Evolutionary conservation across 495 filamentous ascomycete species (phyloP).

Genomic region (Penicillium antarcticum): DNA sequence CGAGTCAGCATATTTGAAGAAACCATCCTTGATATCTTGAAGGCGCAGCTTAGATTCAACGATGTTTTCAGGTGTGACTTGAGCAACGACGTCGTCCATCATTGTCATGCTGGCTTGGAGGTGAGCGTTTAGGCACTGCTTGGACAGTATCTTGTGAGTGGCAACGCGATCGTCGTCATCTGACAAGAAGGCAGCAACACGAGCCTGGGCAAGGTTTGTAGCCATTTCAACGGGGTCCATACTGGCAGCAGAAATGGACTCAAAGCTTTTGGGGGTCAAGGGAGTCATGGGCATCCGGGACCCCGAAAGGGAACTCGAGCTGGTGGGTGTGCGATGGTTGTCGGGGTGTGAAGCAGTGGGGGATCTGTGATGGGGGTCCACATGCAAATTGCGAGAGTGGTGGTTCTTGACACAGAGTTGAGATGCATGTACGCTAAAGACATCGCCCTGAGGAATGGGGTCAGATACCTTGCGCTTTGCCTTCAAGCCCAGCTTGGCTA

Average conservation of each 20-base stretch:
- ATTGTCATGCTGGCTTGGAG: neutral
- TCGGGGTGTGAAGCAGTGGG: too few species aligned
- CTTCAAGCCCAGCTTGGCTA: too few species aligned
- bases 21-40: constrained; percentile 15
- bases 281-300: neutral
- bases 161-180: neutral
- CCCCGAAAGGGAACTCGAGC: too few species aligned
- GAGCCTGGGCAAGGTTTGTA: neutral
- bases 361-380: too few species aligned
- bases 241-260: neutral
- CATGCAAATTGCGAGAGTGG: too few species aligned
- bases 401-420: too few species aligned
- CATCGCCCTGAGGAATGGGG: too few species aligned
- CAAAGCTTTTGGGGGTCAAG: neutral
- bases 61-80: neutral
- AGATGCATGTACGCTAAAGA: too few species aligned
- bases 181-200: neutral
- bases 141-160: neutral
- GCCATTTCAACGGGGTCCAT: neutral
- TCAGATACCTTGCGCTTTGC: too few species aligned
- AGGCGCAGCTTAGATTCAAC: neutral
- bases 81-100: constrained; percentile 1
- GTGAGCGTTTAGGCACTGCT: neutral
- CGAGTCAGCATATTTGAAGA: constrained; percentile 25
- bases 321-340: too few species aligned